These are phyloP conservation scores for Pyrrhoderma lamaoense DNA, from an alignment of 1,284 basidiomycete species.

Conservation along the genomic window DNA sequence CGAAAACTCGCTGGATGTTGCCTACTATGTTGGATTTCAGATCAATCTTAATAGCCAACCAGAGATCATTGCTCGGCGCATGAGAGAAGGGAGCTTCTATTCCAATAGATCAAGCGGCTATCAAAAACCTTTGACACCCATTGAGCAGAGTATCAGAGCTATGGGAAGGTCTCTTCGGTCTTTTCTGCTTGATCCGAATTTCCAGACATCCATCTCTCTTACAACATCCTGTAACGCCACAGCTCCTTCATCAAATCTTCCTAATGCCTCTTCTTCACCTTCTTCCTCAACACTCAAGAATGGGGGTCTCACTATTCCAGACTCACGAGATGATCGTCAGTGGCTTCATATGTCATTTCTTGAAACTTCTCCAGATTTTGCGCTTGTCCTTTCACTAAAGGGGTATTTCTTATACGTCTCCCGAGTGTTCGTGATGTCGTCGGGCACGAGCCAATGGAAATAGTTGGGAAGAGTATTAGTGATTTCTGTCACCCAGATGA, in stretches of 20 bases:
- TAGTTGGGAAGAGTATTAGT: slow-evolving; percentile 70
- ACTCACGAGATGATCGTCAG: slow-evolving; percentile 31
- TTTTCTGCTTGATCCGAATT: slow-evolving; percentile 33
- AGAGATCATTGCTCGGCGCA: slow-evolving; percentile 70
- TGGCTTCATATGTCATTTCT: slow-evolving; percentile 62
- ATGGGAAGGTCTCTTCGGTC: slow-evolving; percentile 37
- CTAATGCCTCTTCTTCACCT: neutral
- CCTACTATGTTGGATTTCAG: slow-evolving; percentile 90
- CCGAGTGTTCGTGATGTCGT: slow-evolving; percentile 70
- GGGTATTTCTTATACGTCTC: slow-evolving; percentile 92
- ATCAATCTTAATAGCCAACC: slow-evolving; percentile 87
- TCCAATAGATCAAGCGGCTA: slow-evolving; percentile 22
- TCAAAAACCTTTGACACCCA: neutral
- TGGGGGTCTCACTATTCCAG: slow-evolving; percentile 23
- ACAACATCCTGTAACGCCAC: slow-evolving; percentile 23
- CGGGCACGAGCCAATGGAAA: slow-evolving; percentile 76
- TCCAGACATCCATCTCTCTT: slow-evolving; percentile 32
- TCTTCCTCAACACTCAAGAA: slow-evolving; percentile 18
- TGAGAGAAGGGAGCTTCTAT: slow-evolving; percentile 65
- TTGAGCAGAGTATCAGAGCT: slow-evolving; percentile 26
- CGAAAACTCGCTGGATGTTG: slow-evolving; percentile 32
- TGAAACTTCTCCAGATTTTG: slow-evolving; percentile 67
- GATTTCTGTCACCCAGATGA: slow-evolving; percentile 87
- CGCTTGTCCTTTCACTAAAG: slow-evolving; percentile 88
- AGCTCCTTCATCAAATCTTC: neutral